These are phyloP conservation scores for Parathielavia appendiculata DNA, from an alignment of 495 filamentous ascomycete genomes.

Conservation along the genomic window DNA sequence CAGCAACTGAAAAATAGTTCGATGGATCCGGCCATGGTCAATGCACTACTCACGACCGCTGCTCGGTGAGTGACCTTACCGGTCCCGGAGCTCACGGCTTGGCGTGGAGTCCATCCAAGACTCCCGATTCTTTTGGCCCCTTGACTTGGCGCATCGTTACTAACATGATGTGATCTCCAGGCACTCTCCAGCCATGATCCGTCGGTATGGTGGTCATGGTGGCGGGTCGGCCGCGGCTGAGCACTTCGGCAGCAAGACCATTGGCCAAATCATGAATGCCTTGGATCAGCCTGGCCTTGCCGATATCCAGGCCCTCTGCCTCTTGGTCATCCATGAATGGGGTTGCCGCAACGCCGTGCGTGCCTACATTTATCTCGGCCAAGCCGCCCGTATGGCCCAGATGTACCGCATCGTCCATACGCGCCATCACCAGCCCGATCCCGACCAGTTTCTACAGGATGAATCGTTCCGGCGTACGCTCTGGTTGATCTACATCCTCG, in stretches of 20 bases:
- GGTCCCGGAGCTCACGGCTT: neutral
- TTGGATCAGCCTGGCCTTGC: constrained; percentile 46
- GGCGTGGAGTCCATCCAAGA: neutral
- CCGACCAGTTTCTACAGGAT: constrained; percentile 48
- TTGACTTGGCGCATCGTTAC: constrained; percentile 12
- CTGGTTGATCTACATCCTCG: constrained; percentile 50
- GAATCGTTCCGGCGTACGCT: constrained; percentile 49
- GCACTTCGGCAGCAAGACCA: constrained; percentile 47
- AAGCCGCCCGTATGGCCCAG: constrained; percentile 48
- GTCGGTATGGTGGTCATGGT: constrained; percentile 45
- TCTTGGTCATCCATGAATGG: constrained; percentile 50
- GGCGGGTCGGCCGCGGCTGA: constrained; percentile 42
- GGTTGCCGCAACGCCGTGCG: constrained; percentile 48
- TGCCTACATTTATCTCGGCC: constrained; percentile 49
- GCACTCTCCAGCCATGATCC: constrained; percentile 45
- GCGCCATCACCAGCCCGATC: constrained; percentile 39
- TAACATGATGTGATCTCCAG: constrained; percentile 23
- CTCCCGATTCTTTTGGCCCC: constrained; percentile 22
- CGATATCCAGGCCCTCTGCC: constrained; percentile 49
- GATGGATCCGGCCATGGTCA: constrained; percentile 45
- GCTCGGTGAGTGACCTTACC: constrained; percentile 37
- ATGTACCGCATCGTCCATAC: constrained; percentile 48
- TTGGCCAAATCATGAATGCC: constrained; percentile 41
- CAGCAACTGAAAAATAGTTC: constrained; percentile 45
- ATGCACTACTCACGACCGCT: constrained; percentile 45